Evolutionary conservation across 2,329 filamentous ascomycete genomes (phyloP).

Genomic region (Beauveria sp.): DNA sequence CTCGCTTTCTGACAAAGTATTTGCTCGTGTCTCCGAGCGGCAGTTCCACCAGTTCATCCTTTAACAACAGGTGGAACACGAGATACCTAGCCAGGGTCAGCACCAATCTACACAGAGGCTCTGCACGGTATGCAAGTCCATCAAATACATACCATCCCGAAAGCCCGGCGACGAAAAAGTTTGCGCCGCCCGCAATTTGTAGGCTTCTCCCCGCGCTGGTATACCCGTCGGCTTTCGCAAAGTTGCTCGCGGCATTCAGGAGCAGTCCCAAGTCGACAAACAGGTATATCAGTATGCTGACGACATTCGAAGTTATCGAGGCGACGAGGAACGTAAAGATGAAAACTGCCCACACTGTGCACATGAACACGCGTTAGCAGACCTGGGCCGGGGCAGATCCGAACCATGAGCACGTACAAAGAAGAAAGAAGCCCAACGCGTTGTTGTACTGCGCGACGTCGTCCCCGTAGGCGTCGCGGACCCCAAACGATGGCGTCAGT

Average conservation of each 20-base stretch:
- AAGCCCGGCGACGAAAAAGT: slow-evolving; percentile 20
- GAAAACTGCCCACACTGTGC: slow-evolving; percentile 19
- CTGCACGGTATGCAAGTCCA: neutral
- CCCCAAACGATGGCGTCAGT: slow-evolving; percentile 19
- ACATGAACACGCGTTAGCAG: neutral
- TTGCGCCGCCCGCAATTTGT: slow-evolving; percentile 19
- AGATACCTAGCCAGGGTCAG: slow-evolving; percentile 16
- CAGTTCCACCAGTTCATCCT: slow-evolving; percentile 18
- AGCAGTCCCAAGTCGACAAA: slow-evolving; percentile 19
- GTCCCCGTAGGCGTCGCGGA: slow-evolving; percentile 19
- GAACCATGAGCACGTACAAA: slow-evolving; percentile 12
- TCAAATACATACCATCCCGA: slow-evolving; percentile 17
- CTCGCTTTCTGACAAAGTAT: slow-evolving; percentile 17
- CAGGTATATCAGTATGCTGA: slow-evolving; percentile 19
- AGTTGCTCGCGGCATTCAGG: slow-evolving; percentile 18
- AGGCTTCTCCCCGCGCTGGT: slow-evolving; percentile 9
- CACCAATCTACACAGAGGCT: neutral
- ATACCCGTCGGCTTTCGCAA: slow-evolving; percentile 19
- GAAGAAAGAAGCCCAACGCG: slow-evolving; percentile 20
- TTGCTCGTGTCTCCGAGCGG: slow-evolving; percentile 19
- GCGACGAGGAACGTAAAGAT: slow-evolving; percentile 19
- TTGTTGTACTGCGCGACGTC: slow-evolving; percentile 19
- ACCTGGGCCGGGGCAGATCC: too few species aligned
- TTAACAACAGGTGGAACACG: slow-evolving; percentile 18
- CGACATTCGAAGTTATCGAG: slow-evolving; percentile 18